phyloP scores from a whole-genome alignment of 805 yeast genomes.

The Nakazawaea siamensis region DNA sequence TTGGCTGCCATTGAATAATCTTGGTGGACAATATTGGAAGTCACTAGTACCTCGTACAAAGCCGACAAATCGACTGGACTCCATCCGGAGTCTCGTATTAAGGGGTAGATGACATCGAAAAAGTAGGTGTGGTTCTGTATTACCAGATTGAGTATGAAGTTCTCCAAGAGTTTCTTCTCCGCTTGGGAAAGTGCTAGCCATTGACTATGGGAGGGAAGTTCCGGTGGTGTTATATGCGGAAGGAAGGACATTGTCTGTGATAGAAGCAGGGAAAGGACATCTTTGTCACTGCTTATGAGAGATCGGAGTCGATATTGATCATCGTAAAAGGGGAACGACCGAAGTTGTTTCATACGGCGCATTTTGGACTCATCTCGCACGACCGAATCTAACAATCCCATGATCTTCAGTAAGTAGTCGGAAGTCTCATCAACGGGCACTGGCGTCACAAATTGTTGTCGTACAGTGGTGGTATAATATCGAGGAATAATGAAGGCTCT shows the following conservation, averaged over 20 bases:
- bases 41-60: slow-evolving; percentile 3
- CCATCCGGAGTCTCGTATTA: neutral
- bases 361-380: neutral
- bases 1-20: slow-evolving; percentile 3
- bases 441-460: too few relatives aligned
- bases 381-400: neutral
- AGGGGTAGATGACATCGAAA: neutral
- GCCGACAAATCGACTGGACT: neutral
- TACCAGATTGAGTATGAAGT: neutral
- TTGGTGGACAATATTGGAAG: neutral
- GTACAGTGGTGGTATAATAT: too few relatives aligned
- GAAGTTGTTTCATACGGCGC: neutral
- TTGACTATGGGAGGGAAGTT: neutral
- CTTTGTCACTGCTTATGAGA: neutral
- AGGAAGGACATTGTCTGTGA: neutral
- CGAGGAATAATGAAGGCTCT: too few relatives aligned
- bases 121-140: neutral
- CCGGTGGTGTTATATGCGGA: neutral
- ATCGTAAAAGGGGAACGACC: neutral
- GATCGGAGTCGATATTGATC: neutral
- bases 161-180: neutral
- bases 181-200: too few relatives aligned
- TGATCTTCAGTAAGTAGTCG: neutral
- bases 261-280: too few relatives aligned
- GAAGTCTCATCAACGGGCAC: too few relatives aligned